These are phyloP conservation scores for Suillus plorans DNA, from an alignment of 768 basidiomycete genomes.

Conservation along the genomic window DNA sequence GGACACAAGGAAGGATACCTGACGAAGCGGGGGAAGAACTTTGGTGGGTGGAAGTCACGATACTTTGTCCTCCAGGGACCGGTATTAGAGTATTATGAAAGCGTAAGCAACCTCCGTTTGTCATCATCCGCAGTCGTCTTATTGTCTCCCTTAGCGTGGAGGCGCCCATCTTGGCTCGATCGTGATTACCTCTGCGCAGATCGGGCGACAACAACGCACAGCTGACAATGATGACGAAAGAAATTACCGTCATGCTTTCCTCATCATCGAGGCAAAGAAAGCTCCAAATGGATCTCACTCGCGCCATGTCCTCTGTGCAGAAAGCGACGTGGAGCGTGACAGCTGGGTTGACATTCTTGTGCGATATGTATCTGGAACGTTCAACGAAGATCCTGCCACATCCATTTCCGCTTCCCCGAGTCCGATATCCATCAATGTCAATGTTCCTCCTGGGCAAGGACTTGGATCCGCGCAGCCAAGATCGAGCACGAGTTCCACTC, in stretches of 20 bases:
- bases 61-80: slow-evolving; percentile 94
- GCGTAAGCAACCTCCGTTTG: slow-evolving; percentile 55
- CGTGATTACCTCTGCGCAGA: slow-evolving; percentile 86
- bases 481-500: slow-evolving; percentile 53
- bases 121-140: slow-evolving; percentile 12
- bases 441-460: slow-evolving; percentile 25
- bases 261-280: slow-evolving; percentile 89
- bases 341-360: slow-evolving; percentile 94
- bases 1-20: slow-evolving; percentile 95
- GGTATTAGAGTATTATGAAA: slow-evolving; percentile 92
- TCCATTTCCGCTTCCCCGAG: slow-evolving; percentile 38
- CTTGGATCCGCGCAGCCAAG: slow-evolving; percentile 45
- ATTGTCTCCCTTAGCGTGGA: slow-evolving; percentile 59
- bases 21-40: slow-evolving; percentile 95
- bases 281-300: slow-evolving; percentile 66
- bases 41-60: slow-evolving; percentile 96
- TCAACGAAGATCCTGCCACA: slow-evolving; percentile 66
- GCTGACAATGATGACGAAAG: slow-evolving; percentile 75
- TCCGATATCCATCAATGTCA: slow-evolving; percentile 25
- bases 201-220: slow-evolving; percentile 87
- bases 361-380: slow-evolving; percentile 79
- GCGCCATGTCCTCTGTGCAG: slow-evolving; percentile 93
- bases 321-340: slow-evolving; percentile 92
- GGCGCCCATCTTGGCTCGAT: slow-evolving; percentile 93
- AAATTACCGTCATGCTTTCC: slow-evolving; percentile 95